Conservation (phyloP, 805 yeast genomes). For the Nakazawaea wickerhamii region DNA sequence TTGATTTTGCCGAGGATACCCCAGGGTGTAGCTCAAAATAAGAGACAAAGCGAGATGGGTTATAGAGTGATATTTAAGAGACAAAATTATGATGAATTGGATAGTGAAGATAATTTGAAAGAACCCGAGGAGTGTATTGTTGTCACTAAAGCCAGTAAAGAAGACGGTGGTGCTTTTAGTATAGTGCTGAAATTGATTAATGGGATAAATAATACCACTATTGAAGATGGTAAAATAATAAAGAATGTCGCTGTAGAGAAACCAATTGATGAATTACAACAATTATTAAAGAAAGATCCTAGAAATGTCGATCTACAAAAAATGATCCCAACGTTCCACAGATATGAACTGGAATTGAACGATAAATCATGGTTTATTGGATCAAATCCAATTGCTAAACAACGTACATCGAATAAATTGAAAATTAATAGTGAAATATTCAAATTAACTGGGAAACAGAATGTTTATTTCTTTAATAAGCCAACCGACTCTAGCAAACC, state of each 20-base stretch:
- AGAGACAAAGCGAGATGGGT: slow-evolving; percentile 20
- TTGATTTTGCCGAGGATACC: slow-evolving; percentile 1
- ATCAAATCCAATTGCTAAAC: slow-evolving; percentile 38
- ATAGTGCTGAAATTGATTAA: slow-evolving; percentile 15
- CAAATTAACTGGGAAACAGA: slow-evolving; percentile 18
- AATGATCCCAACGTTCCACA: slow-evolving; percentile 14
- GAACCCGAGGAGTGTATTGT: slow-evolving; percentile 15
- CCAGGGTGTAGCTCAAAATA: neutral
- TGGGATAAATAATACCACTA: slow-evolving; percentile 14
- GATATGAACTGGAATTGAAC: slow-evolving; percentile 26
- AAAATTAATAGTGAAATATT: slow-evolving; percentile 11
- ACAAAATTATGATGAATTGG: slow-evolving; percentile 17
- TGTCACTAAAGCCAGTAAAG: slow-evolving; percentile 19
- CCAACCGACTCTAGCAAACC: neutral
- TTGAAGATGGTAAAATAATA: neutral
- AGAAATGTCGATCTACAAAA: slow-evolving; percentile 5
- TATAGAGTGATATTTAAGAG: slow-evolving; percentile 27
- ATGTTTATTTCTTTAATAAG: slow-evolving; percentile 17
- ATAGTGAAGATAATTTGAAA: slow-evolving; percentile 10
- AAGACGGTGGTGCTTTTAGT: slow-evolving; percentile 18
- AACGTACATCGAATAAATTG: slow-evolving; percentile 15
- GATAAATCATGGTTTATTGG: slow-evolving; percentile 35
- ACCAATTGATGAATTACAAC: slow-evolving; percentile 13
- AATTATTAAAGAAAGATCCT: slow-evolving; percentile 15
- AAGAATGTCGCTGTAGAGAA: slow-evolving; percentile 1